These are phyloP conservation scores for Gnetum montanum DNA, from an alignment of 75 land plant genomes.

Conservation along the genomic window DNA sequence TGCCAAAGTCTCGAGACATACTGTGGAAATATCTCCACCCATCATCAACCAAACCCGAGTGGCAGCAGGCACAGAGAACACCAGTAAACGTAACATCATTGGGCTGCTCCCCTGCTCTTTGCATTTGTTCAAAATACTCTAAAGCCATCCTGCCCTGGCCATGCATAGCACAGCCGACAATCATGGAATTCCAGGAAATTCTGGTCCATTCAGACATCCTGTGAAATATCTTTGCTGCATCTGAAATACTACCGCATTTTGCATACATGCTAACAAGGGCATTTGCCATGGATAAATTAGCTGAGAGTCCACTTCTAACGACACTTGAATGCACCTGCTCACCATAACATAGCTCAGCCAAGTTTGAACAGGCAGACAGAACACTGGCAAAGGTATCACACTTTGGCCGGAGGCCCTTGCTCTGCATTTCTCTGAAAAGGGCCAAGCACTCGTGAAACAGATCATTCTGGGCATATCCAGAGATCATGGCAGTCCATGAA, in stretches of 20 bases:
- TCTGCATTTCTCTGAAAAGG: neutral
- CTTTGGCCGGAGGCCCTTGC: neutral
- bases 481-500: slow-evolving; percentile 1
- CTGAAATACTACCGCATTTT: slow-evolving; percentile 14
- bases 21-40: slow-evolving; percentile 1
- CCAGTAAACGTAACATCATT: slow-evolving; percentile 4
- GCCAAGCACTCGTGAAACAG: neutral
- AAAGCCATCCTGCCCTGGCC: neutral
- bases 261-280: slow-evolving; percentile 21
- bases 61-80: slow-evolving; percentile 9
- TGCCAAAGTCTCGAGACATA: slow-evolving; percentile 5
- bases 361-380: slow-evolving; percentile 2
- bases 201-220: slow-evolving; percentile 2
- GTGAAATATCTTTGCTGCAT: slow-evolving; percentile 9
- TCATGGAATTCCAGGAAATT: slow-evolving; percentile 19
- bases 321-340: slow-evolving; percentile 4
- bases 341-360: slow-evolving; percentile 1
- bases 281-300: neutral
- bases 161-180: slow-evolving; percentile 14
- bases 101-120: slow-evolving; percentile 2
- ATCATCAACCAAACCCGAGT: slow-evolving; percentile 9
- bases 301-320: neutral
- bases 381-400: slow-evolving; percentile 5
- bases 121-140: slow-evolving; percentile 3
- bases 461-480: slow-evolving; percentile 1